Base-by-base conservation (phyloP, 23 red algal genomes). In the Gracilaria gracilis region DNA sequence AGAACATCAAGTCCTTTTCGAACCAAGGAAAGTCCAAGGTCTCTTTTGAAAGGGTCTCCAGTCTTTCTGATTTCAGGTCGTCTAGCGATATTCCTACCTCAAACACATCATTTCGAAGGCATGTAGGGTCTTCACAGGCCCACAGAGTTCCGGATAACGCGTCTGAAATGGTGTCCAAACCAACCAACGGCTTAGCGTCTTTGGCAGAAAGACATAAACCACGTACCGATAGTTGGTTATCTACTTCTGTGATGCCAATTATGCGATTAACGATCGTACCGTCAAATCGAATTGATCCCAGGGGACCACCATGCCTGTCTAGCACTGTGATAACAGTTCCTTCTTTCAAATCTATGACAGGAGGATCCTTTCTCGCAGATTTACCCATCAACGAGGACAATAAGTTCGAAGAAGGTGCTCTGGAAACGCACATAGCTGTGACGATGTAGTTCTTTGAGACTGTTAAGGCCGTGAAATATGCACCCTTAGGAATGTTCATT, bases 381-480 rank as follows among this genome's bases (percentile, higher is more conserved):
- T 69, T 69, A 19, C 31, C 31, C 33, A 69, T 69, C 32, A 69
- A 69, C 27, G 64, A 9, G 7, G 64, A 69, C 6, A 69, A 20
- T 15, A 69, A 69, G 32, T 34, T 69, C 28, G 29, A 20, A 20
- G 64, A 38, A 5, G 64, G 23, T 69, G 64, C 31, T 38, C 17
- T 69, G 33, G 64, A 37, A 11, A 69, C 64, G 32, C 32, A 69
- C 64, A 69, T 69, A 69, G 64, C 64, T 9, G 64, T 69, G 32
- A 69, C 64, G 20, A 69, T 69, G 31, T 17, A 69, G 32, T 36
- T 69, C 27, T 37, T 12, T 9, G 64, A 69, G 14, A 20, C 32
- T 5, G 32, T 19, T 15, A 69, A 36, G 0, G 31, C 31, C 3
- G 32, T 69, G 33, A 69, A 69, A 28, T 20, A 16, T 14, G 64